Evolutionary conservation across 768 basidiomycete species (phyloP).

Genomic region (Russula compacta): DNA sequence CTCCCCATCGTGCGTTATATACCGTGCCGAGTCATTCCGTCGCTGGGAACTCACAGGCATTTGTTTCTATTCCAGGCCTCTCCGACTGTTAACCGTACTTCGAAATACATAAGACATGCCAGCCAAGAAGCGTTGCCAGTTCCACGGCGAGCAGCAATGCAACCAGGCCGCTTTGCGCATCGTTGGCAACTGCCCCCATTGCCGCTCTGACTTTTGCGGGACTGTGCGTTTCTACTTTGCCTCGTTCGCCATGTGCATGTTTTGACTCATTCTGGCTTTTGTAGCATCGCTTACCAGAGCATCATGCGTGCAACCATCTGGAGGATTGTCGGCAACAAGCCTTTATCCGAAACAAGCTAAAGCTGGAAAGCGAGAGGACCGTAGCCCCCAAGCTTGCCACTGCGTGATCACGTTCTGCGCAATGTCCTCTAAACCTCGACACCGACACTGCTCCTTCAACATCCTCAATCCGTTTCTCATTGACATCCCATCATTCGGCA

Average conservation of each 20-base stretch:
- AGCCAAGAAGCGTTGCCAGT: conserved; percentile 83
- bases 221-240: conserved; percentile 38
- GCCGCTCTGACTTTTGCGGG: conserved; percentile 68
- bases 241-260: not conserved
- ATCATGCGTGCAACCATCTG: conserved; percentile 75
- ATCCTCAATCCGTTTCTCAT: conserved; percentile 6
- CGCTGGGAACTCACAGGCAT: not conserved
- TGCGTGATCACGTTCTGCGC: conserved; percentile 36
- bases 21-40: no score
- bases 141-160: conserved; percentile 50
- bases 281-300: conserved; percentile 84
- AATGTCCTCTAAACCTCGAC: conserved; percentile 3
- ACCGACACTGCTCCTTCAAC: not conserved
- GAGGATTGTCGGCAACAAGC: conserved; percentile 82
- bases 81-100: not conserved
- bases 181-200: conserved; percentile 79
- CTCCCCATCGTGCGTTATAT: not conserved
- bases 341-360: conserved; percentile 79
- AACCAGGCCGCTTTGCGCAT: conserved; percentile 73
- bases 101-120: conserved; percentile 42
- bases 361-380: conserved; percentile 82
- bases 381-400: conserved; percentile 80
- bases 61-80: not conserved
- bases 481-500: not conserved
- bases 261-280: conserved; percentile 18